These are phyloP conservation scores for Stenogyne calaminthoides DNA, from an alignment of 305 asterid species.

Conservation along the genomic window DNA sequence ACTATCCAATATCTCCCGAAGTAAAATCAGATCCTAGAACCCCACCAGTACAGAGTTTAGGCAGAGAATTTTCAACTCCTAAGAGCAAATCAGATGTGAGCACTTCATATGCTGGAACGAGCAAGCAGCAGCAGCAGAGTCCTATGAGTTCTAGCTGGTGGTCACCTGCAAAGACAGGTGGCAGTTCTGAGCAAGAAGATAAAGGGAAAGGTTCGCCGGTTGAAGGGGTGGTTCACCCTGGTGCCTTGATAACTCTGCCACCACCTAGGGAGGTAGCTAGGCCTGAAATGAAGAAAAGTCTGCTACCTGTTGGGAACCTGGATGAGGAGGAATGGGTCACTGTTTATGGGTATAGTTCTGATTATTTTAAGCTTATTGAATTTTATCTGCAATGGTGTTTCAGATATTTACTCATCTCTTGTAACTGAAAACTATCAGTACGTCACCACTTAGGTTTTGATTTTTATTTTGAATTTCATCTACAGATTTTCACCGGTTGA, in stretches of 20 bases:
- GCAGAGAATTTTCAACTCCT: conserved; percentile 68
- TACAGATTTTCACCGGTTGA: conserved; percentile 89
- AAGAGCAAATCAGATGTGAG: conserved; percentile 74
- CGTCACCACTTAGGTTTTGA: background rate
- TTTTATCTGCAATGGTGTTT: background rate
- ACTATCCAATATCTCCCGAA: conserved; percentile 74
- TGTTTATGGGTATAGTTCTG: conserved; percentile 72
- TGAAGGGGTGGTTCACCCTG: conserved; percentile 87
- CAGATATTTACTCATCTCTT: background rate
- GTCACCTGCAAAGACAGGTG: conserved; percentile 81
- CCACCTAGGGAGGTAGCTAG: conserved; percentile 94
- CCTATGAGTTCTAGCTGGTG: conserved; percentile 76
- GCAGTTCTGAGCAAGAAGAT: conserved; percentile 71
- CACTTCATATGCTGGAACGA: conserved; percentile 59
- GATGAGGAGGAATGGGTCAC: conserved; percentile 98
- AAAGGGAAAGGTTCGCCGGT: conserved; percentile 95
- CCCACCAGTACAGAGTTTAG: conserved; percentile 52
- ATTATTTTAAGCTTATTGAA: conserved; percentile 6
- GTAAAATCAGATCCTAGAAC: conserved; percentile 69
- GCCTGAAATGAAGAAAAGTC: conserved; percentile 80
- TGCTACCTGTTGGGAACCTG: conserved; percentile 60
- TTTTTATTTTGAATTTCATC: conserved; percentile 9
- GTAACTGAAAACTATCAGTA: background rate
- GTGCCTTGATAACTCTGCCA: conserved; percentile 85
- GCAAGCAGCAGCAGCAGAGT: conserved; percentile 66